Evolutionary conservation across 176 grass and related monocot genomes (phyloP), one percentile per base, ranked within the genome.

Genomic region (Carex littledalei): DNA sequence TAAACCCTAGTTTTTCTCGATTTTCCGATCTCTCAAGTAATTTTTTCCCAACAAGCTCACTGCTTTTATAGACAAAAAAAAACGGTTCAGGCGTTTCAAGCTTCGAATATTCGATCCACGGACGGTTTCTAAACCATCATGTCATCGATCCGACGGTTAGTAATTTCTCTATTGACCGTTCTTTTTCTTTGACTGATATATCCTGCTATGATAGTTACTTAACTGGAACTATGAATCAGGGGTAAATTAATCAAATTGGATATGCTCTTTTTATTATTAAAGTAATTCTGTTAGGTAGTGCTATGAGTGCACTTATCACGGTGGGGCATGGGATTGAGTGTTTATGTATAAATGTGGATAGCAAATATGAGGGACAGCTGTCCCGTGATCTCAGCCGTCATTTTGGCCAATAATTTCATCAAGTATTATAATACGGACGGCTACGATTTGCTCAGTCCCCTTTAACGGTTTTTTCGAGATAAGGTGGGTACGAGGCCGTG

Each of bases 21-120:
- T 55, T 50, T 76, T 29, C 20, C 15, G 34, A 18, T 76, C 22
- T 15, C 71, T 14, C 43, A 75, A 24, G 71, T 75, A 3, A 32
- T 4, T 31, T 67, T 67, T 35, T 67, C 63, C 32, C 21, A 12
- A 50, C 37, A 4, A 65, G 41, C 62, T 83, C 37, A 24, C 11
- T 83, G 0, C 20, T 16, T 83, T 67, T 83, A 83, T 83, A 82
- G 14, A 4, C 11, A 8, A 58, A 15, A 64, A 37, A 39, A n/a
- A 57, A 7, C 17, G n/a, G 16, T 12, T 31, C 61, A 14, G 59
- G 41, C 61, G 39, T 50, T 64, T 24, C 3, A 31, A 16, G 0
- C 24, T 20, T 16, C 3, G 81, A 67, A 83, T 83, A 83, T 83
- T 67, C 81, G 81, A 53, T 67, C 78, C 63, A 68, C 81, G 81